Base-by-base conservation (phyloP, 148 eudicot genomes). In the Camellia sinensis region DNA sequence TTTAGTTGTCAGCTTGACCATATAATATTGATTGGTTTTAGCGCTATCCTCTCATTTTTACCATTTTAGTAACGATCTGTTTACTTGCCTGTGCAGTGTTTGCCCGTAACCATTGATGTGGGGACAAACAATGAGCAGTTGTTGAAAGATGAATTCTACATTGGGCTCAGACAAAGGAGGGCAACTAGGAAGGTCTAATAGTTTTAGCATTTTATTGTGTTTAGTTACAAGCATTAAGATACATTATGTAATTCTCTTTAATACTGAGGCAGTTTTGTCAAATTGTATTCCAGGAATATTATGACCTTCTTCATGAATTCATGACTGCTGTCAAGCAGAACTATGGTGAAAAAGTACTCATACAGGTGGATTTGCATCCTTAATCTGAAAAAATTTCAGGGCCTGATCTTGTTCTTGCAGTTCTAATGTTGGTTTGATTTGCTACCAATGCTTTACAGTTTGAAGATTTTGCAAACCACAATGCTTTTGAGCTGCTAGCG, bases 381-480 rank as follows among this genome's bases (percentile, higher is more conserved):
- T 64, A 45, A 53, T 53, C 60, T 80, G 19, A 66, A 59, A 57
- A 67, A 6, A 3, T 44, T 37, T 29, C 13, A 61, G 29, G 15
- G 11, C 40, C 74, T 14, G 29, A 0, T n/a, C 19, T 69, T 63
- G 8, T 15, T 79, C 69, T 50, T 54, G 63, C 52, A 62, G 48
- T 75, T 68, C 71, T 73, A 68, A 74, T 72, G 46, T 6, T 29
- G 37, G n/a, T 46, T 68, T 65, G 4, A 19, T 41, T 82, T 54
- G 60, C 50, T 14, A 40, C 52, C 43, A 14, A 56, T 73, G 46
- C 7, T 56, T 59, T 70, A 69, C 88, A 95, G 97, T 95, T 91
- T 87, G 98, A 95, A 81, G 98, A 95, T 84, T 95, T 95, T 79
- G 97, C 98, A 73, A 95, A 95, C 86, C 99, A 95, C 90, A 93